These are phyloP conservation scores for Mycosphaerella sp. DNA, from an alignment of 2,329 filamentous ascomycete species.

Conservation along the genomic window DNA sequence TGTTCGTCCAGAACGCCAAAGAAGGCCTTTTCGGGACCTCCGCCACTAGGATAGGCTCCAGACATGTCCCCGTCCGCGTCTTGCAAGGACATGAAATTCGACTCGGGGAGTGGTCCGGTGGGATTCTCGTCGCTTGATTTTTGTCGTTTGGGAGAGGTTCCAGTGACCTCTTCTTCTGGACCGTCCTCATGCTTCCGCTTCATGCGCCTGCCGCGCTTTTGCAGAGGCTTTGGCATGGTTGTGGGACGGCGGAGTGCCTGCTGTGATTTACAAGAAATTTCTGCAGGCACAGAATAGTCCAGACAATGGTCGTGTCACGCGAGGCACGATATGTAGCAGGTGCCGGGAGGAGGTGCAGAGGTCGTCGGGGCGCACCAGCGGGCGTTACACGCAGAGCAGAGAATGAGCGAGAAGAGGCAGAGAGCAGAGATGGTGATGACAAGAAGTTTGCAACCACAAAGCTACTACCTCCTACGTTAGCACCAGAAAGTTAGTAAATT, in stretches of 20 bases:
- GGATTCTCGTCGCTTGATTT: conserved; percentile 29
- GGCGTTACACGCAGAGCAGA: not conserved
- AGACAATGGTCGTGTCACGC: not conserved
- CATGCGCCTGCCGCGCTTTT: conserved; percentile 52
- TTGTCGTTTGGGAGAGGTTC: conserved; percentile 36
- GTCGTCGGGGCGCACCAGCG: not conserved
- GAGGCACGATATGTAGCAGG: not conserved
- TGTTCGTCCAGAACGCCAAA: conserved; percentile 89
- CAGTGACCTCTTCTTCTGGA: conserved; percentile 34
- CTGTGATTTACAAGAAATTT: conserved; percentile 4
- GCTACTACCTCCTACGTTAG: no score
- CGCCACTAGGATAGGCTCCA: conserved; percentile 31
- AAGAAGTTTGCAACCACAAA: not conserved
- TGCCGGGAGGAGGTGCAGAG: not conserved
- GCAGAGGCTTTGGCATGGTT: conserved; percentile 54
- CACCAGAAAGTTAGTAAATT: no score
- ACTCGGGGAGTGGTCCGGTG: conserved; percentile 29
- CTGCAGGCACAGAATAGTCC: not conserved
- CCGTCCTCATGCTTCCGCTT: conserved; percentile 47
- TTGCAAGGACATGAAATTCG: conserved; percentile 20
- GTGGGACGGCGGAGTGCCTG: not conserved
- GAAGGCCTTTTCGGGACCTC: conserved; percentile 60
- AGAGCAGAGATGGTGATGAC: not conserved
- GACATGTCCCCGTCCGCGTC: conserved; percentile 24
- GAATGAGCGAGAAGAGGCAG: not conserved